Conservation (phyloP, 2,329 filamentous ascomycete genomes). For the Venturia nashicola region DNA sequence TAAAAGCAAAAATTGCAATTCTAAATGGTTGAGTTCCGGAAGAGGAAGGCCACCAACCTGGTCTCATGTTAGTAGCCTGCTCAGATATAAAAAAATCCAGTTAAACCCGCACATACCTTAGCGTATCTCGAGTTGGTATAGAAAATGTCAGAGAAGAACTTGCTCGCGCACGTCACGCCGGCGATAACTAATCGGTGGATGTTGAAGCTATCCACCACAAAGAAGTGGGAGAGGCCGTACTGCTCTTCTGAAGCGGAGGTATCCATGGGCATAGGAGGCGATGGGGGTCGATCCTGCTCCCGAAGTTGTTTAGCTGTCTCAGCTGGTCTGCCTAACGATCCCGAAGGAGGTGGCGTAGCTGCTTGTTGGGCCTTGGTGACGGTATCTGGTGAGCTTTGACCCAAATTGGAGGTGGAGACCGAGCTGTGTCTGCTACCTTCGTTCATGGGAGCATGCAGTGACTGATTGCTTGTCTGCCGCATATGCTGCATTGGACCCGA, state of each 20-base stretch:
- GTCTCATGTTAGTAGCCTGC: background rate
- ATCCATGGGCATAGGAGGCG: slow-evolving; percentile 14
- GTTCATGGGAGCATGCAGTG: slow-evolving; percentile 29
- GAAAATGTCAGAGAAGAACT: slow-evolving; percentile 98
- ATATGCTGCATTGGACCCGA: slow-evolving; percentile 58
- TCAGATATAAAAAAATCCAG: background rate
- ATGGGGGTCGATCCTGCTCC: slow-evolving; percentile 13
- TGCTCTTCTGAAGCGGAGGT: slow-evolving; percentile 27
- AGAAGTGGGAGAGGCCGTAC: slow-evolving; percentile 54
- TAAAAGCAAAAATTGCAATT: slow-evolving; percentile 86
- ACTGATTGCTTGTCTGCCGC: slow-evolving; percentile 39
- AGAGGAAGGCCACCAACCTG: slow-evolving; percentile 90
- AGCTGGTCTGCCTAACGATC: slow-evolving; percentile 30
- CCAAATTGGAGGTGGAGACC: slow-evolving; percentile 14
- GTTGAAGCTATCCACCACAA: slow-evolving; percentile 98
- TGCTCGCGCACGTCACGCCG: slow-evolving; percentile 94
- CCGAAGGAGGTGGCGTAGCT: slow-evolving; percentile 34
- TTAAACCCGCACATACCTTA: slow-evolving; percentile 52
- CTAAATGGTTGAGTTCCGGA: slow-evolving; percentile 86
- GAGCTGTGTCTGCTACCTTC: slow-evolving; percentile 34
- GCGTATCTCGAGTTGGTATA: slow-evolving; percentile 99
- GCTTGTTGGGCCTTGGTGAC: slow-evolving; percentile 3
- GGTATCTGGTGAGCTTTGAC: slow-evolving; percentile 15
- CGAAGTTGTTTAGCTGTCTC: slow-evolving; percentile 13
- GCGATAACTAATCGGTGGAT: slow-evolving; percentile 95